Base-by-base conservation (phyloP, 2,329 filamentous ascomycete species). In the Sporothrix curviconia region DNA sequence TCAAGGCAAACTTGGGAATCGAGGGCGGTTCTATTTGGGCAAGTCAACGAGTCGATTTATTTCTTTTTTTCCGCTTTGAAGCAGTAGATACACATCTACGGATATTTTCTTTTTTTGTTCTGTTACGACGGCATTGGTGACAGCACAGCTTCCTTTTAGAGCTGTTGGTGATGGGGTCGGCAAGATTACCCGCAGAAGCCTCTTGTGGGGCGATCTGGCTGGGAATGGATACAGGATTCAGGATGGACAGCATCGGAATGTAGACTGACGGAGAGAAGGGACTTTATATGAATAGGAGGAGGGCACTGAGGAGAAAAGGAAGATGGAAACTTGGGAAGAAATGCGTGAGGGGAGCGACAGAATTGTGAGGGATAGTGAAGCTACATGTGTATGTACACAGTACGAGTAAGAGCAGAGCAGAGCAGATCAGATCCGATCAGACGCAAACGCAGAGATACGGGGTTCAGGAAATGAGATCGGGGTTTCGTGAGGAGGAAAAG, bases 121-220 rank as follows among this genome's bases (percentile, higher is more conserved):
- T 32, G 9, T 51, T 44, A n/a, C 37, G 28, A 44, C 19, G 3
- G 30, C n/a, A n/a, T 17, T 28, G 28, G 15, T 28, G 51, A 54
- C 25, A 54, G 39, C 25, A 28, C 7, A 14, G 42, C 32, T 8
- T n/a, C 53, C 32, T 46, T 46, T 55, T 37, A 55, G 42, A 39
- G 19, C 14, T 36, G 22, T 11, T 15, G 30, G 19, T 15, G 14
- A 9, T 22, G 19, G 30, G 42, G 39, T 40, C 53, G 53, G 53
- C 53, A 55, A 47, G 53, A 30, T 55, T 55, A 55, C 43, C 53
- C 53, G 53, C n/a, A 8, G 15, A 14, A n/a, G 22, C 14, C 30
- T 22, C 28, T 30, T n/a, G 39, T 11, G 30, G 28, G 36, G 51
- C 19, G n/a, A 19, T 34, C 5, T 17, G 8, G 22, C 12, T 12